A percentile compares a stretch with the other conserved stretches of the same genome.
Evolutionary conservation across 345 rosid genomes (phyloP).

Genomic region (Moringa oleifera): DNA sequence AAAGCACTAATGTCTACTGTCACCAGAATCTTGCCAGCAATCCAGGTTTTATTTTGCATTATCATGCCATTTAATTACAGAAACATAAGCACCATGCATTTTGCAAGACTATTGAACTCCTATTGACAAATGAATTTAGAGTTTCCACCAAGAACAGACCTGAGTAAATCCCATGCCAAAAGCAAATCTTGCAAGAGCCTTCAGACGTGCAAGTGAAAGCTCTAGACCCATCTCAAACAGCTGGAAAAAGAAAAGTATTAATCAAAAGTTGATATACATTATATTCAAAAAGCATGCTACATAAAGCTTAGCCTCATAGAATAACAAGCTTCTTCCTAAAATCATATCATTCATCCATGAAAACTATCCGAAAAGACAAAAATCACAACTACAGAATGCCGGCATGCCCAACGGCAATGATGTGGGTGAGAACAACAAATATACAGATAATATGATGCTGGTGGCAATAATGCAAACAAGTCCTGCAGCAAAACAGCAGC

Average conservation of each 20-base stretch:
- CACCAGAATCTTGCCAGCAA: neutral
- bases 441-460: neutral
- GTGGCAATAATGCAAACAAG: neutral
- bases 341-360: neutral
- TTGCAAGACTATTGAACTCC: neutral
- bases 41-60: neutral
- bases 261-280: constrained; percentile 12
- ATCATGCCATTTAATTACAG: neutral
- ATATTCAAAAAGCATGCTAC: constrained; percentile 6
- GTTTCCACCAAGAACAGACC: constrained; percentile 37
- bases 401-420: neutral
- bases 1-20: neutral
- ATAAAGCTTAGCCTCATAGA: constrained; percentile 5
- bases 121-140: neutral
- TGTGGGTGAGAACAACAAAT: neutral
- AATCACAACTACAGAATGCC: neutral
- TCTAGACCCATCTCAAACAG: constrained; percentile 98
- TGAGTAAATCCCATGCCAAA: constrained; percentile 97
- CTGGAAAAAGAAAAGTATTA: constrained; percentile 44
- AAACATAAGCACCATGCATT: constrained; percentile 3
- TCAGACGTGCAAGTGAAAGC: constrained; percentile 92
- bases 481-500: constrained; percentile 5
- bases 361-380: constrained; percentile 6
- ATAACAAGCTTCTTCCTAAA: neutral
- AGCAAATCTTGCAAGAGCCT: constrained; percentile 94